Evolutionary conservation across 306 rosid genomes (phyloP).

Genomic region (Crataegus laevigata): DNA sequence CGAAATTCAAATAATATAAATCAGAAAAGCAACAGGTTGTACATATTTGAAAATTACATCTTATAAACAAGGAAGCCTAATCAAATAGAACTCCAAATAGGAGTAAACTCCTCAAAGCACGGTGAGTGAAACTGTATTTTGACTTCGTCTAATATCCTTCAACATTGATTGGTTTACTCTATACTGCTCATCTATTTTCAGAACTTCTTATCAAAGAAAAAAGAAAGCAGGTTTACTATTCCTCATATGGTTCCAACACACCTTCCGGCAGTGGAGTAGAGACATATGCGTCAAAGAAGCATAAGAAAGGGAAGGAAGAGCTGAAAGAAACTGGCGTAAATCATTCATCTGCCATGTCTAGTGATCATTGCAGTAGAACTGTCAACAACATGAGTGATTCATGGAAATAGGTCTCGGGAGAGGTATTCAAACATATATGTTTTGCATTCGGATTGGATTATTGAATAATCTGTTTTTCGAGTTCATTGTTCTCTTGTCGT

Average conservation of each 20-base stretch:
- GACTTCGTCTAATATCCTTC: no score
- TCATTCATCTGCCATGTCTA: constrained; percentile 37
- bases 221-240: constrained; percentile 67
- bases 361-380: constrained; percentile 52
- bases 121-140: no score
- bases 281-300: constrained; percentile 70
- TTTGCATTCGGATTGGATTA: background rate
- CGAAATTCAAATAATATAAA: no score
- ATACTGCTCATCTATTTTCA: background rate
- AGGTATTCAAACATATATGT: constrained; percentile 37
- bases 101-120: no score
- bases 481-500: constrained; percentile 22
- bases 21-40: no score
- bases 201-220: background rate
- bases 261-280: constrained; percentile 71
- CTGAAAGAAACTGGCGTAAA: constrained; percentile 38
- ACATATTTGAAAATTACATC: no score
- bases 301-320: constrained; percentile 53
- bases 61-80: no score
- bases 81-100: no score
- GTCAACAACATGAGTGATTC: constrained; percentile 20
- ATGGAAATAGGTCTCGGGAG: constrained; percentile 71
- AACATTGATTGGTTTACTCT: background rate
- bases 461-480: constrained; percentile 4
- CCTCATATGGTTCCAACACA: constrained; percentile 94